These are phyloP conservation scores for Tetracentron sinense DNA, from an alignment of 164 flowering plant genomes.

Conservation along the genomic window DNA sequence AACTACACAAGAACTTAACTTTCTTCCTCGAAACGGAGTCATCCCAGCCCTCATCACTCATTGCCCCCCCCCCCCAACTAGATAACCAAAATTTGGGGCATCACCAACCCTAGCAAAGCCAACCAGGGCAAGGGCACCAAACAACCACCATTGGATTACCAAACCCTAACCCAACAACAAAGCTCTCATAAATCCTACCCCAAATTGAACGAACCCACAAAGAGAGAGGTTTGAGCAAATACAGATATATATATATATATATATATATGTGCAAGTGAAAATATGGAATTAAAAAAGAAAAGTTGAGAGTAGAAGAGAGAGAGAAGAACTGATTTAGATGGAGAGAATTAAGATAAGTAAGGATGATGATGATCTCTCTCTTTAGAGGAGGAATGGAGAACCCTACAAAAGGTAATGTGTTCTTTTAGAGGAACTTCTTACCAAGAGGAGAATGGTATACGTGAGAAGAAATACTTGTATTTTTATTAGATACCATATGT, in stretches of 20 bases:
- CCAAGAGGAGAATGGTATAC: too few relatives aligned
- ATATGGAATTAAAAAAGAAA: too few relatives aligned
- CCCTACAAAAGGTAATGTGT: too few relatives aligned
- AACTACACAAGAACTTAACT: slow-evolving; percentile 74
- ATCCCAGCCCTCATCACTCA: slow-evolving; percentile 49
- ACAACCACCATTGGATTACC: slow-evolving; percentile 26
- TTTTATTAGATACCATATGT: too few relatives aligned
- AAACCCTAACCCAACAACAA: slow-evolving; percentile 37
- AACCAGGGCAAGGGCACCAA: slow-evolving; percentile 24
- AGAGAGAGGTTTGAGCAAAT: background rate
- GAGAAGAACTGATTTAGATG: too few relatives aligned
- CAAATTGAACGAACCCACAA: background rate
- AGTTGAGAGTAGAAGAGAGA: background rate
- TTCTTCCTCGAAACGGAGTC: slow-evolving; percentile 50
- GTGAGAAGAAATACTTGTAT: too few relatives aligned
- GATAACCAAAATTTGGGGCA: slow-evolving; percentile 23
- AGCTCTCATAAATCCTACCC: too few relatives aligned
- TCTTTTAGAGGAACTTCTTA: too few relatives aligned
- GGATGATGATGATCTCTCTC: too few relatives aligned
- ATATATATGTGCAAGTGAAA: background rate
- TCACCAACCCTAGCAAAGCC: slow-evolving; percentile 8
- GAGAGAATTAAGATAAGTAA: too few relatives aligned
- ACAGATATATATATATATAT: too few relatives aligned
- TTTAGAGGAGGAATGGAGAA: too few relatives aligned
- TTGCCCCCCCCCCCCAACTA: slow-evolving; percentile 32